phyloP scores from a whole-genome alignment of 2,329 filamentous ascomycete species.

The Aspergillus melleus region DNA sequence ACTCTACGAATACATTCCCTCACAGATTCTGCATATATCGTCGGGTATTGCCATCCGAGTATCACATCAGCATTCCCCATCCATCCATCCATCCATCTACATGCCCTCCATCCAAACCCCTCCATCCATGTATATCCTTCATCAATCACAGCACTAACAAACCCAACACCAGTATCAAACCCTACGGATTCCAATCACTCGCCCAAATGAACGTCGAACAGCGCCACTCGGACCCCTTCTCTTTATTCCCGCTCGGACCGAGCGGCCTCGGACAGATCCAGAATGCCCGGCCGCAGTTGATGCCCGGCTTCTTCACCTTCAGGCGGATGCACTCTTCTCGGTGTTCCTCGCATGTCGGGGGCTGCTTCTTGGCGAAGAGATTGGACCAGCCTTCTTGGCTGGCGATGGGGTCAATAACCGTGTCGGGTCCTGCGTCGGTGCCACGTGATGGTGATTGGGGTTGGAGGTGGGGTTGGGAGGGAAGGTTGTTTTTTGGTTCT shows the following conservation, averaged over 20 bases:
- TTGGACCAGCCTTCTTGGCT: conserved; percentile 83
- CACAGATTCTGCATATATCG: no score
- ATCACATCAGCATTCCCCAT: no score
- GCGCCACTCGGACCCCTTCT: conserved; percentile 80
- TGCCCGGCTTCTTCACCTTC: conserved; percentile 82
- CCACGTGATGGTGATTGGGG: no score
- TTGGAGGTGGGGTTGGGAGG: background rate
- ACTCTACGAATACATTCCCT: no score
- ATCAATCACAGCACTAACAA: no score
- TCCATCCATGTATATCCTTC: background rate
- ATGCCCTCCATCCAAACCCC: no score
- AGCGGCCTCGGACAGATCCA: conserved; percentile 75
- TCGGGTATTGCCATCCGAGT: no score
- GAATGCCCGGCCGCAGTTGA: conserved; percentile 70
- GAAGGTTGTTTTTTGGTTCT: background rate
- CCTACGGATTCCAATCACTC: conserved; percentile 57
- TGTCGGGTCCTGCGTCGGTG: conserved; percentile 35
- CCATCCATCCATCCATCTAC: background rate
- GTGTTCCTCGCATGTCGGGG: conserved; percentile 79
- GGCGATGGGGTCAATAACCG: conserved; percentile 66
- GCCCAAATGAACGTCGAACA: conserved; percentile 80
- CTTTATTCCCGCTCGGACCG: conserved; percentile 81
- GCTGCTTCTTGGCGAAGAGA: conserved; percentile 71
- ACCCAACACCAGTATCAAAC: background rate
- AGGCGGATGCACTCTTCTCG: conserved; percentile 80